Evolutionary conservation across 805 yeast genomes (phyloP).

Genomic region (Candida palmyrensis): DNA sequence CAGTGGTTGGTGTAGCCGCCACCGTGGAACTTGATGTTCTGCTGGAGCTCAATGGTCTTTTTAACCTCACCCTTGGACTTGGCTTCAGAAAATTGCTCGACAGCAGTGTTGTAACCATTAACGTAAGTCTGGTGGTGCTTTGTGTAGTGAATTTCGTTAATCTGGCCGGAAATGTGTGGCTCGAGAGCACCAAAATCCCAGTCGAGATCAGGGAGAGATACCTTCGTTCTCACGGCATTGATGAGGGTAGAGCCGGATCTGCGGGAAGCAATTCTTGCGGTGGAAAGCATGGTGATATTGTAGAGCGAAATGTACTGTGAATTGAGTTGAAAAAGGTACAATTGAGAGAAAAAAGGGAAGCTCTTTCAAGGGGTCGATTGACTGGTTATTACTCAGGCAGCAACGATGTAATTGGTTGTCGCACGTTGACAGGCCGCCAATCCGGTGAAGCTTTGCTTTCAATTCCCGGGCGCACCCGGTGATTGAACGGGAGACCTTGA

Average conservation of each 20-base stretch:
- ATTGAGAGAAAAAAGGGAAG: too few relatives aligned
- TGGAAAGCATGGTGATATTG: conserved; percentile 4
- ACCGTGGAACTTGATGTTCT: conserved; percentile 82
- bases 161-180: conserved; percentile 81
- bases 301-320: too few relatives aligned
- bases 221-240: conserved; percentile 49
- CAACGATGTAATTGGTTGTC: too few relatives aligned
- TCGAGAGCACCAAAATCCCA: conserved; percentile 84
- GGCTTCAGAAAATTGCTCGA: conserved; percentile 70
- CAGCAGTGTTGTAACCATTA: conserved; percentile 73
- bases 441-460: too few relatives aligned
- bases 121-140: conserved; percentile 94
- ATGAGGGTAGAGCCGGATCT: conserved; percentile 6
- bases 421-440: too few relatives aligned
- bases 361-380: too few relatives aligned
- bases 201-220: conserved; percentile 73
- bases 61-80: conserved; percentile 50
- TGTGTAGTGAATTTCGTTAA: conserved; percentile 80
- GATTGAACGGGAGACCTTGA: too few relatives aligned
- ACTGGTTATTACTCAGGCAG: too few relatives aligned
- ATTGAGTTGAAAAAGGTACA: too few relatives aligned
- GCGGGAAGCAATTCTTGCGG: conserved; percentile 5
- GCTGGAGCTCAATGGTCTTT: conserved; percentile 60
- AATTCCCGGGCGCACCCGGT: too few relatives aligned
- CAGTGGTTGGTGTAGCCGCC: conserved; percentile 89